Base-by-base conservation (phyloP, 2,329 filamentous ascomycete genomes). In the Cladorrhinum sp. region DNA sequence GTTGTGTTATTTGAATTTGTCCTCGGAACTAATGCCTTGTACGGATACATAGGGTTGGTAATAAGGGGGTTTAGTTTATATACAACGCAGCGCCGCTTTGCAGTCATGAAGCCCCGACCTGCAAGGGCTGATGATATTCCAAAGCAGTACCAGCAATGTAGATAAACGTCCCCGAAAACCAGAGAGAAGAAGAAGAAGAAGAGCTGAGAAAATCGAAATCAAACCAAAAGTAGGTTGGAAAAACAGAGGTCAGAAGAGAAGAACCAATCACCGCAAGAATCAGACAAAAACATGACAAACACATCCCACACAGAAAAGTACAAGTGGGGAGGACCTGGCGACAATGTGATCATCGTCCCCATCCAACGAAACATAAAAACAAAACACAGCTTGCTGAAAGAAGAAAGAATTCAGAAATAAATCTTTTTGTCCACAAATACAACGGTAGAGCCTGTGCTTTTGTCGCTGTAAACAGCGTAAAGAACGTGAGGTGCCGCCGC, bases 401-500 rank as follows among this genome's bases (percentile, higher is more conserved):
- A 41, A 57, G 29, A 57, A 41, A 50, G n/a, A 41, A 57, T 38
- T 45, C 13, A 58, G 61, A 45, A 62, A 58, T 61, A 50, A 49
- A 55, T 23, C 25, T 57, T 62, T 45, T 45, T 45, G 41, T 7
- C 57, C 64, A 61, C 50, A 62, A 59, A 51, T 20, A 54, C 61
- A 62, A 59, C 62, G 61, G 56, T 45, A 45, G 41, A 55, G 25
- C 60, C 57, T 56, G 58, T 61, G 16, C 3, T 20, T 45, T 45
- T 57, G 53, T 53, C 53, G 32, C 59, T 53, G 57, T 53, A 36
- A 65, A 60, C 61, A 65, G 64, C 51, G 63, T 53, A 60, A 70
- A 78, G 75, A 78, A 79, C 68, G 67, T 70, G 71, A 76, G 56
- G 63, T 72, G 36, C 32, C 53, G 38, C 53, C n/a, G 10, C 49